Conservation (phyloP, 2,329 filamentous ascomycete genomes). For the Beauveria medogensis region DNA sequence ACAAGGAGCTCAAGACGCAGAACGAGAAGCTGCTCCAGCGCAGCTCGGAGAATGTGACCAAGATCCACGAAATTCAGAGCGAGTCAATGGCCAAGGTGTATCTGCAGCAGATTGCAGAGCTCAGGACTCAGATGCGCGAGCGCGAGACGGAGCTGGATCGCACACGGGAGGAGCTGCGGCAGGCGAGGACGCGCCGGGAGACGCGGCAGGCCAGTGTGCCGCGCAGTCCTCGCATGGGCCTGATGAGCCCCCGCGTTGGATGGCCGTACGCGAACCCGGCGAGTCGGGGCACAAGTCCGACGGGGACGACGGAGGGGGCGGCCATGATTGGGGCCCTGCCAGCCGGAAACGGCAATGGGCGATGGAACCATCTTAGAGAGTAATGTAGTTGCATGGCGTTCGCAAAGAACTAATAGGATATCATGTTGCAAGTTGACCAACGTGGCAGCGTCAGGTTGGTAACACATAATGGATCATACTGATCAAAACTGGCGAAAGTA, state of each 20-base stretch:
- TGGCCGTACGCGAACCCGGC: constrained; percentile 25
- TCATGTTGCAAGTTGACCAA: neutral
- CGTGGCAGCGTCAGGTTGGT: too few species aligned
- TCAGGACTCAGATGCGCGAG: constrained; percentile 36
- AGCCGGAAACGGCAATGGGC: constrained; percentile 28
- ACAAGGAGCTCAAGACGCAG: constrained; percentile 34
- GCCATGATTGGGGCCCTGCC: constrained; percentile 15
- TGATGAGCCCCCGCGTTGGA: constrained; percentile 41
- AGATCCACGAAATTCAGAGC: constrained; percentile 40
- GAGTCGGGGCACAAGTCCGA: constrained; percentile 45
- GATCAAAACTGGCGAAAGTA: too few species aligned
- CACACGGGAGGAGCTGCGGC: constrained; percentile 39
- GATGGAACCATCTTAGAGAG: constrained; percentile 39
- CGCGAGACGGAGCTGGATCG: constrained; percentile 43
- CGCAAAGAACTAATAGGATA: neutral
- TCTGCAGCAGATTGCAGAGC: constrained; percentile 31
- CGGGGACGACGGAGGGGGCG: constrained; percentile 22
- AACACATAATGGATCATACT: too few species aligned
- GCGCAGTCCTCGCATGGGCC: constrained; percentile 45
- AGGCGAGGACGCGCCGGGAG: constrained; percentile 43
- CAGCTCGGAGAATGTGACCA: constrained; percentile 36
- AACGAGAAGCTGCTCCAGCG: constrained; percentile 33
- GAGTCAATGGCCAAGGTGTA: constrained; percentile 27
- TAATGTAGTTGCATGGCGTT: constrained; percentile 8
- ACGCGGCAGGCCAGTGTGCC: constrained; percentile 50